Evolutionary conservation across 129 eudicot species (phyloP).

Genomic region (Flaveria ramosissima): DNA sequence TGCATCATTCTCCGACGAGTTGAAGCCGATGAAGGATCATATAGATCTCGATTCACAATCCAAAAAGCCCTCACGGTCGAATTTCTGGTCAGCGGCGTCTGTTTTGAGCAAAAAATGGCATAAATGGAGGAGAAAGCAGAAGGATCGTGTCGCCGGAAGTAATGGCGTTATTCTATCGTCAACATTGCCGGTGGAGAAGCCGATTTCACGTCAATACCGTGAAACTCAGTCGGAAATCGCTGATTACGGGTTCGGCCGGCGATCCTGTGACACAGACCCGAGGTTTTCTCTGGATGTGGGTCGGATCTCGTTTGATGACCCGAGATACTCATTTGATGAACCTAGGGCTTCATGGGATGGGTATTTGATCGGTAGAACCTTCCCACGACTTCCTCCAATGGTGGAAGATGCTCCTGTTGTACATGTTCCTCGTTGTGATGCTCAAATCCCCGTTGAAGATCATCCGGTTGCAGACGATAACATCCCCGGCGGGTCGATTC

Average conservation of each 20-base stretch:
- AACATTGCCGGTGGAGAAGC: conserved; percentile 67
- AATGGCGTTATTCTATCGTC: conserved; percentile 43
- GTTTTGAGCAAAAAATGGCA: conserved; percentile 87
- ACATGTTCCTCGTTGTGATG: conserved; percentile 54
- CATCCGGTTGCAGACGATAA: conserved; percentile 37
- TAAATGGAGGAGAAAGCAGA: conserved; percentile 79
- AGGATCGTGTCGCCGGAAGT: conserved; percentile 31
- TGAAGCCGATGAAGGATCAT: conserved; percentile 81
- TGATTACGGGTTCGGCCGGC: conserved; percentile 81
- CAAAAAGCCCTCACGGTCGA: conserved; percentile 52
- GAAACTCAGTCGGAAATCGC: conserved; percentile 91
- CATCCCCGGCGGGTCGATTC: conserved; percentile 75
- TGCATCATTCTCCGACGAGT: conserved; percentile 14
- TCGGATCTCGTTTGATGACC: conserved; percentile 80
- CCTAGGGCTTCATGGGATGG: conserved; percentile 99
- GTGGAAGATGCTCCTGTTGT: conserved; percentile 66
- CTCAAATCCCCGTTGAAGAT: conserved; percentile 66
- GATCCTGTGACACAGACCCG: conserved; percentile 91
- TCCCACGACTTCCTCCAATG: conserved; percentile 77
- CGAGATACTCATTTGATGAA: conserved; percentile 80
- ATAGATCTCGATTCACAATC: conserved; percentile 61
- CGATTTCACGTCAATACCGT: conserved; percentile 57
- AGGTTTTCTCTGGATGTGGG: conserved; percentile 84
- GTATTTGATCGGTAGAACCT: conserved; percentile 58
- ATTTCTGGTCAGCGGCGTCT: conserved; percentile 89